Conservation (phyloP, 345 rosid species). For the Eucalyptus shirleyi region DNA sequence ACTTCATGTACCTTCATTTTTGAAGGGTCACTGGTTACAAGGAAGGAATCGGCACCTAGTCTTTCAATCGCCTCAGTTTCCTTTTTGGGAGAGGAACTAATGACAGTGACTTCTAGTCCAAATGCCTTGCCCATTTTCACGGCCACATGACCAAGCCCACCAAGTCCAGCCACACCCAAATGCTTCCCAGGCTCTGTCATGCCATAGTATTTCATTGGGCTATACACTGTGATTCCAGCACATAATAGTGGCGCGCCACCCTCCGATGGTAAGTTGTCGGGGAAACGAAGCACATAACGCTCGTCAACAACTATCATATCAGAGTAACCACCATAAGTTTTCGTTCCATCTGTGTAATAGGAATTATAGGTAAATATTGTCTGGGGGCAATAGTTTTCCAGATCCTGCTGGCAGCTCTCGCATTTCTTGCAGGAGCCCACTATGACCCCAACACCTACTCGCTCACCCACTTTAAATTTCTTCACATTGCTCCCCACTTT, state of each 20-base stretch:
- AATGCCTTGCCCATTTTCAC: constrained; percentile 82
- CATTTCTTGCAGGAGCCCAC: constrained; percentile 65
- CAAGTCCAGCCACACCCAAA: constrained; percentile 82
- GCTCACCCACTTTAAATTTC: constrained; percentile 54
- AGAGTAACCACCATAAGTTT: constrained; percentile 67
- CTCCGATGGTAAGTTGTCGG: constrained; percentile 53
- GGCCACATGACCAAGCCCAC: constrained; percentile 92
- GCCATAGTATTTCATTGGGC: constrained; percentile 89
- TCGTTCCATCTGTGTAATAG: constrained; percentile 35
- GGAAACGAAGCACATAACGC: constrained; percentile 51
- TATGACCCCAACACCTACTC: constrained; percentile 76
- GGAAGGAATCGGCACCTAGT: constrained; percentile 54
- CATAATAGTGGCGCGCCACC: constrained; percentile 72
- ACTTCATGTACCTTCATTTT: constrained; percentile 46
- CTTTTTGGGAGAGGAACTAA: constrained; percentile 51
- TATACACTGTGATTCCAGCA: constrained; percentile 83
- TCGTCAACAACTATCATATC: constrained; percentile 64
- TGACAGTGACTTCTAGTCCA: constrained; percentile 78
- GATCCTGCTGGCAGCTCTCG: constrained; percentile 55
- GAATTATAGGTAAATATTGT: constrained; percentile 47
- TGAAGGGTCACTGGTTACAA: constrained; percentile 40
- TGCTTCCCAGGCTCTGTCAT: constrained; percentile 78
- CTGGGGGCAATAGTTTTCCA: constrained; percentile 66
- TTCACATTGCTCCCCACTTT: constrained; percentile 51
- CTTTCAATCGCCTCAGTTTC: constrained; percentile 37